Evolutionary conservation across 805 yeast genomes (phyloP), one percentile per base, ranked within the genome.

Genomic region (Debaryomyces tyrocola): DNA sequence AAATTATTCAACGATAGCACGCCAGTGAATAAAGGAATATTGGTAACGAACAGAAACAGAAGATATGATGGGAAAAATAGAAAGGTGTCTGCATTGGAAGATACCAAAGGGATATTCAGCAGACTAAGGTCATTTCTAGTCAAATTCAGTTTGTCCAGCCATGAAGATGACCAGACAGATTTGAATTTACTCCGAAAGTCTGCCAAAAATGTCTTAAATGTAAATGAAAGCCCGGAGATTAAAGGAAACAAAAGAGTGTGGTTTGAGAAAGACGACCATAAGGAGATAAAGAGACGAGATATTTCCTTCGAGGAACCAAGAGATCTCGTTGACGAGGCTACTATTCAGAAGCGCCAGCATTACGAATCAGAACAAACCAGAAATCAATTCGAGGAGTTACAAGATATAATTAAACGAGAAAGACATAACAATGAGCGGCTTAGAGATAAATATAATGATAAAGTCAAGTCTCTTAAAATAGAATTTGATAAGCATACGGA

Each of bases 111-210:
- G 20, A 9, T 51, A 14, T 46, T 48, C 45, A 38, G 39, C 4
- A 46, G 51, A 34, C 44, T 58, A 21, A 37, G 55, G 29, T 43
- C 41, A 4, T 52, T 53, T 37, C 44, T 57, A 33, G 49, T 48
- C 9, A 50, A 34, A 1, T 50, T 53, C 29, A 45, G 40, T 41
- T 45, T 58, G 29, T 50, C 51, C 6, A 46, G 43, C 14, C 28
- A 42, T 33, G 59, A 52, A 12, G 24, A 45, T 9, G 55, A 50
- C n/a, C 52, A 52, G 17, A 38, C 44, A 7, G 52, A 52, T 37
- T 51, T 58, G 10, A 43, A 51, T 9, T 37, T 33, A 9, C 46
- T 62, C 29, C 50, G 49, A 27, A 39, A 48, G 8, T 58, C 63
- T 7, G 60, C 62, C 10, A 44, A 46, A 40, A 45, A 46, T 11